These are phyloP conservation scores for Penicillium cinerascens DNA, from an alignment of 495 filamentous ascomycete species.

Conservation along the genomic window DNA sequence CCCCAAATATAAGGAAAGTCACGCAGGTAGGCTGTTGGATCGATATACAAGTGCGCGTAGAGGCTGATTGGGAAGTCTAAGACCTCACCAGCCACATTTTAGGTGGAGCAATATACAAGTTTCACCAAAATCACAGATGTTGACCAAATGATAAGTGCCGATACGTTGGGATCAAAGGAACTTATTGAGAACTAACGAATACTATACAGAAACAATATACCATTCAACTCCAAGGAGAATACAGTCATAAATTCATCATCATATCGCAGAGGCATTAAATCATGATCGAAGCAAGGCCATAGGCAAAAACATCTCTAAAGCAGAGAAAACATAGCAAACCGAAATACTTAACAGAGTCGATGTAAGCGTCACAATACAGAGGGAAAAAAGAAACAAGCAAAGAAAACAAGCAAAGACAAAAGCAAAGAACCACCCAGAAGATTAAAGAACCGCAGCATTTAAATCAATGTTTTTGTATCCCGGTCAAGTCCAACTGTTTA, in stretches of 20 bases:
- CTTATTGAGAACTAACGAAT: too few relatives aligned
- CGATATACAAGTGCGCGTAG: too few relatives aligned
- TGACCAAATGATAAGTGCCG: too few relatives aligned
- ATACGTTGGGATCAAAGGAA: too few relatives aligned
- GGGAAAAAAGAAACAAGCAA: not conserved
- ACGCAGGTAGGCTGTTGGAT: too few relatives aligned
- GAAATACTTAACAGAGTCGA: not conserved
- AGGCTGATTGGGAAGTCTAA: too few relatives aligned
- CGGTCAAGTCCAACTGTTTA: not conserved
- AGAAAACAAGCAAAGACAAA: not conserved
- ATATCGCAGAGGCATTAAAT: constrained; percentile 6
- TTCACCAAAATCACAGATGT: too few relatives aligned
- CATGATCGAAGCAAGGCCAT: constrained; percentile 3
- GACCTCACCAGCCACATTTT: too few relatives aligned
- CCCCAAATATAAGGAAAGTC: too few relatives aligned
- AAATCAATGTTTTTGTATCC: not conserved
- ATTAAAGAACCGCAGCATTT: too few relatives aligned
- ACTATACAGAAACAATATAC: not conserved
- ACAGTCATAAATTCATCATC: constrained; percentile 19
- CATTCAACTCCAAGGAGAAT: constrained; percentile 1
- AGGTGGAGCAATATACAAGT: too few relatives aligned
- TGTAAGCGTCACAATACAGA: not conserved
- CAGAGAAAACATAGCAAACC: not conserved
- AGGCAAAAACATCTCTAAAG: not conserved
- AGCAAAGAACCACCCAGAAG: not conserved